These are phyloP conservation scores for Lathyrus sativus DNA, from an alignment of 306 rosid species.

Conservation along the genomic window DNA sequence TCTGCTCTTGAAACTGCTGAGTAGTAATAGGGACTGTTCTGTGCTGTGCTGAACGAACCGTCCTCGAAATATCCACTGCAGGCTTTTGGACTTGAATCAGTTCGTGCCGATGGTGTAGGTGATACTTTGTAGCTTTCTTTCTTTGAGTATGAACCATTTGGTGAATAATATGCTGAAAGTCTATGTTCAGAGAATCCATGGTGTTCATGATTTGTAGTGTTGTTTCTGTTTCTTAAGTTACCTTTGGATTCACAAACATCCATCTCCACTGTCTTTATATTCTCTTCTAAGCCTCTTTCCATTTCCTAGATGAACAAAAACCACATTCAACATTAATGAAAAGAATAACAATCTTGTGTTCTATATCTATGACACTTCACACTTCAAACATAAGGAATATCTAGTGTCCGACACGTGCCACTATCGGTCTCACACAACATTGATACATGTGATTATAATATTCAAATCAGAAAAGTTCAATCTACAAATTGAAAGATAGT, in stretches of 20 bases:
- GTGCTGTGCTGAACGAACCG: constrained; percentile 59
- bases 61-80: constrained; percentile 73
- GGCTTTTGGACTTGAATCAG: constrained; percentile 72
- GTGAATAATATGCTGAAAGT: constrained; percentile 45
- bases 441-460: background rate
- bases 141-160: constrained; percentile 45
- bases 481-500: constrained; percentile 25
- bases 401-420: background rate
- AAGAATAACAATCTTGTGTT: background rate
- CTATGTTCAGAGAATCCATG: constrained; percentile 36
- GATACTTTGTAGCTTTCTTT: constrained; percentile 59
- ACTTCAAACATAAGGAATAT: background rate
- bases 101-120: constrained; percentile 64
- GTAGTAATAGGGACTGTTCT: constrained; percentile 69
- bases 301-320: constrained; percentile 52
- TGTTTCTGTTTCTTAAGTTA: constrained; percentile 53
- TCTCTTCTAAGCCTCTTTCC: constrained; percentile 69
- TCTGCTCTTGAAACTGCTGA: constrained; percentile 59
- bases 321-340: constrained; percentile 18
- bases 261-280: constrained; percentile 89
- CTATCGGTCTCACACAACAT: background rate
- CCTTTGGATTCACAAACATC: constrained; percentile 61
- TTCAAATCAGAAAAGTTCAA: constrained; percentile 7
- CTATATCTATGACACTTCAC: background rate
- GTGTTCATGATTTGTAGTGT: constrained; percentile 42